These are phyloP conservation scores for Kappamyces sp. DNA, from an alignment of 192 early-diverging fungal genomes.

Conservation along the genomic window DNA sequence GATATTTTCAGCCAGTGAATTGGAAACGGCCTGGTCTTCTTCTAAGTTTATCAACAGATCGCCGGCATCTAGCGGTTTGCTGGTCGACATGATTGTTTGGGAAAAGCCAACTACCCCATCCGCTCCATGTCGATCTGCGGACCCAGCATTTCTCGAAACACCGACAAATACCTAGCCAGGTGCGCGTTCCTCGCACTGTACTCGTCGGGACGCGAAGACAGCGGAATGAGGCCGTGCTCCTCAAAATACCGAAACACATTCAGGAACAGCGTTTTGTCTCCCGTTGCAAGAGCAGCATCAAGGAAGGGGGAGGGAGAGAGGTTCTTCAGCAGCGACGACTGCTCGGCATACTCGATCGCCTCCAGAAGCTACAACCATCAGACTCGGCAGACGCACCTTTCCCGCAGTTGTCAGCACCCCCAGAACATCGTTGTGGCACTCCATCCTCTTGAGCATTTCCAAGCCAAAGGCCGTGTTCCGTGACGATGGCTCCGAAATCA, in stretches of 20 bases:
- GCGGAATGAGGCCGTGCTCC: slow-evolving; percentile 31
- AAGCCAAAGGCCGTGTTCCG: slow-evolving; percentile 23
- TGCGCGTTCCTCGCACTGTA: slow-evolving; percentile 10
- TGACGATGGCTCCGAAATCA: slow-evolving; percentile 9
- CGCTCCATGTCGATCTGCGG: slow-evolving; percentile 41
- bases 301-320: slow-evolving; percentile 23
- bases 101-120: too few relatives aligned
- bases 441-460: slow-evolving; percentile 29
- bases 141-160: slow-evolving; percentile 44
- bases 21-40: too few relatives aligned
- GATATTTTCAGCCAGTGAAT: too few relatives aligned
- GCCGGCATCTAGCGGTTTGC: too few relatives aligned
- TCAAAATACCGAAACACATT: slow-evolving; percentile 40
- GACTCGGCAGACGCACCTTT: slow-evolving; percentile 13
- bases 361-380: slow-evolving; percentile 28
- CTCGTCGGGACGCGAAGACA: neutral
- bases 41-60: too few relatives aligned
- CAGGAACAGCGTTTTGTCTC: slow-evolving; percentile 38
- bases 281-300: slow-evolving; percentile 28
- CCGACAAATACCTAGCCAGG: slow-evolving; percentile 24
- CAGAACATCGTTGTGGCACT: slow-evolving; percentile 21
- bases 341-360: slow-evolving; percentile 29
- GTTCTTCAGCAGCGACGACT: neutral
- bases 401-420: slow-evolving; percentile 20
- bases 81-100: too few relatives aligned